phyloP scores from a whole-genome alignment of 495 filamentous ascomycete species.

The Aspergillus taichungensis region DNA sequence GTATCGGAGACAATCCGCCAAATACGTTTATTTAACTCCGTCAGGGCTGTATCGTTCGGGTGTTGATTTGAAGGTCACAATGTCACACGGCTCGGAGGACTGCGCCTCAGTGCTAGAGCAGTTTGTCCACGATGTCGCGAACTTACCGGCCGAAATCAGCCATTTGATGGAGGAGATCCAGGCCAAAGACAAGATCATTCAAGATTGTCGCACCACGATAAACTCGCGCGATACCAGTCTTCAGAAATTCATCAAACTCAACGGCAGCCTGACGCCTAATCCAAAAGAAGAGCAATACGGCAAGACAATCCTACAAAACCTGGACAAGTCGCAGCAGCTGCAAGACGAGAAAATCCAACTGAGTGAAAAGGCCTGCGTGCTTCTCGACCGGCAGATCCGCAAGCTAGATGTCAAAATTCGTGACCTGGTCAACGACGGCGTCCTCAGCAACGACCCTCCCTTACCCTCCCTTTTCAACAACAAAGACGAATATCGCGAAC shows the following conservation, averaged over 20 bases:
- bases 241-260: constrained; percentile 81
- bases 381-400: constrained; percentile 83
- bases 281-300: constrained; percentile 75
- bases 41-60: no score
- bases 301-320: constrained; percentile 61
- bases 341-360: constrained; percentile 83
- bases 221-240: constrained; percentile 70
- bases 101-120: constrained; percentile 85
- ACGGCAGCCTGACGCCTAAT: constrained; percentile 73
- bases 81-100: constrained; percentile 53
- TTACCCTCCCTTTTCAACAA: constrained; percentile 70
- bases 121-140: constrained; percentile 83
- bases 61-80: not conserved
- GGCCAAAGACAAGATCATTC: constrained; percentile 75
- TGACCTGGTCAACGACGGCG: constrained; percentile 66
- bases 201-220: constrained; percentile 64
- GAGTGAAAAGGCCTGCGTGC: constrained; percentile 62
- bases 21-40: not conserved
- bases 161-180: constrained; percentile 92
- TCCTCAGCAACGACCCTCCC: constrained; percentile 68
- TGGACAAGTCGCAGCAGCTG: constrained; percentile 59
- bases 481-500: constrained; percentile 47
- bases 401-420: constrained; percentile 82
- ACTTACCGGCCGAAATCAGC: constrained; percentile 82
- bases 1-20: not conserved